Evolutionary conservation across 2,329 filamentous ascomycete genomes (phyloP), one percentile per base, ranked within the genome.

Genomic region (Fusarium pininemorale): DNA sequence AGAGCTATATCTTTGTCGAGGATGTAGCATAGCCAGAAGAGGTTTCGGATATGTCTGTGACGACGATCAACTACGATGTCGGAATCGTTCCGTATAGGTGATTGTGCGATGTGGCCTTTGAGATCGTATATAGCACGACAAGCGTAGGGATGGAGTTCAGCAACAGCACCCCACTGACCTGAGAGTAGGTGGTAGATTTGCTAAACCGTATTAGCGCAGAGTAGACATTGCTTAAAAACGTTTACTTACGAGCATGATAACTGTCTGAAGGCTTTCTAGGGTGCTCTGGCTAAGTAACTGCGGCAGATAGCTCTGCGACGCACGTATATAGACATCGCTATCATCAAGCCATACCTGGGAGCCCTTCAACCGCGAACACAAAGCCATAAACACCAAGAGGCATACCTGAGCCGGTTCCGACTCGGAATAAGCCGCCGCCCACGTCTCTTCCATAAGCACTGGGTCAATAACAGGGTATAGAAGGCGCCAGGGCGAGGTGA

Each of bases 21-120:
- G 2, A 57, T 38, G 0, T 66, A 66, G 12, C 60, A 57, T 30
- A 66, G 1, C 63, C 63, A 66, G 20, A 66, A 66, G 3, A 66
- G 22, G 18, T 48, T 37, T 1, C 63, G 41, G 0, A 32, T n/a
- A 10, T 66, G 47, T 4, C 24, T 39, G 6, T 22, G 24, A 0
- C 16, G n/a, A 15, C 39, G 47, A n/a, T 32, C 3, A 6, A 22
- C 18, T 3, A 20, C n/a, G 7, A 3, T 15, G 0, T 28, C 10
- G 2, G 7, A 9, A 5, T 0, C 4, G 0, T 7, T 6, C 1
- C 9, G 3, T 30, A 26, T 2, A 1, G 26, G 5, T 0, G 41
- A 20, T 6, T 65, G 11, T 1, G 12, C 15, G 11, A 51, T 26
- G n/a, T 66, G 48, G 1, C 16, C 63, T 41, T 57, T 66, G 0